These are phyloP conservation scores for Pythium brachiatum DNA, from an alignment of 352 stramenopile genomes.

Conservation along the genomic window DNA sequence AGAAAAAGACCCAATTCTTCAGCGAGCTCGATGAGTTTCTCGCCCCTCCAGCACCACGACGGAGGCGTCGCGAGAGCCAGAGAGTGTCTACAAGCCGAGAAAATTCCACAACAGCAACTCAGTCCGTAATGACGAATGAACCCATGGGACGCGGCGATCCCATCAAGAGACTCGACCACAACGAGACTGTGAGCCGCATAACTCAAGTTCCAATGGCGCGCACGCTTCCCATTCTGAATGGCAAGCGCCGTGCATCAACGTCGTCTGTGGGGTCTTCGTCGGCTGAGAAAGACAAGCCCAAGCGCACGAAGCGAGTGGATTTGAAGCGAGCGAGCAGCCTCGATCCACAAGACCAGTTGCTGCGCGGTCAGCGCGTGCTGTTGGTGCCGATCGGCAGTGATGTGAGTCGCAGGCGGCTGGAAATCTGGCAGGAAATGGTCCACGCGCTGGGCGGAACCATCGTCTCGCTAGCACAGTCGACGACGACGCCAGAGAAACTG, in stretches of 20 bases:
- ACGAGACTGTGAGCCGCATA: not conserved
- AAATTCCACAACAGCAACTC: not conserved
- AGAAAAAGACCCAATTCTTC: slow-evolving; percentile 52
- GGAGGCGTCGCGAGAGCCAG: not conserved
- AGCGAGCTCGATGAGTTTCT: slow-evolving; percentile 40
- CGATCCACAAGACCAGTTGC: slow-evolving; percentile 20
- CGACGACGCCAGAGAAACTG: slow-evolving; percentile 16
- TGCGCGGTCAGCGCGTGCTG: slow-evolving; percentile 42
- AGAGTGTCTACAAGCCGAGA: slow-evolving; percentile 3
- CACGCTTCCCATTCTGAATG: not conserved
- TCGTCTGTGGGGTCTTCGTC: not conserved
- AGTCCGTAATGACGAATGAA: slow-evolving; percentile 20
- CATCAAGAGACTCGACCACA: not conserved
- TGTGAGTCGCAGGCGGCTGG: slow-evolving; percentile 61
- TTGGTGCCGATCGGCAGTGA: slow-evolving; percentile 56
- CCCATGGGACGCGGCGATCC: slow-evolving; percentile 21
- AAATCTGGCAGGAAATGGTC: slow-evolving; percentile 63
- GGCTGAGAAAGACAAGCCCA: slow-evolving; percentile 4
- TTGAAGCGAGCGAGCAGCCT: slow-evolving; percentile 28
- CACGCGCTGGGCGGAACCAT: slow-evolving; percentile 46
- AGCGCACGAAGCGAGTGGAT: slow-evolving; percentile 32
- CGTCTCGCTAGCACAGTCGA: slow-evolving; percentile 15
- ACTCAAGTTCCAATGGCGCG: slow-evolving; percentile 11
- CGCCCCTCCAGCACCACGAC: not conserved
- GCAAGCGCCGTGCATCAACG: slow-evolving; percentile 8